These are phyloP conservation scores for Sanguinoderma infundibulare DNA, from an alignment of 1,284 basidiomycete genomes.

Conservation along the genomic window DNA sequence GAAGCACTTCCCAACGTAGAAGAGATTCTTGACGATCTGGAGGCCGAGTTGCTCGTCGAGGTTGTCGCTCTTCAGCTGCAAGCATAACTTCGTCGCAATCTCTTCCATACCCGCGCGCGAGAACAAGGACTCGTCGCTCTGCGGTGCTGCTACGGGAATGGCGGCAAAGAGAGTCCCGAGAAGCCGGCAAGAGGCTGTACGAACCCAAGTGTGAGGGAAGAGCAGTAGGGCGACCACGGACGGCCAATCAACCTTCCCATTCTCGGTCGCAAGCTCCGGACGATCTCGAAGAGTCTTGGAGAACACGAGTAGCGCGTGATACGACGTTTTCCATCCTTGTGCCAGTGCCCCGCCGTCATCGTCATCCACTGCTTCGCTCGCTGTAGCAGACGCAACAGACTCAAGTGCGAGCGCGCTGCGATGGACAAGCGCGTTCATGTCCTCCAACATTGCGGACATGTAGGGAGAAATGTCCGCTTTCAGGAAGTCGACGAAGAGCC, in stretches of 20 bases:
- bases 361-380: constrained; percentile 39
- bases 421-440: constrained; percentile 57
- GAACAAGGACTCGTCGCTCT: constrained; percentile 47
- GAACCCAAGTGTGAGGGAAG: constrained; percentile 96
- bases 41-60: constrained; percentile 80
- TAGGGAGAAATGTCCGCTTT: constrained; percentile 53
- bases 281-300: constrained; percentile 68
- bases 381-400: constrained; percentile 30
- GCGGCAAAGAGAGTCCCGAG: constrained; percentile 74
- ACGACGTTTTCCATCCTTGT: constrained; percentile 81
- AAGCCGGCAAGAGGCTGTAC: constrained; percentile 80
- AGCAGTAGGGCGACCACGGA: constrained; percentile 71
- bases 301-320: constrained; percentile 77
- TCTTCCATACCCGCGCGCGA: constrained; percentile 65
- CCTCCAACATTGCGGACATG: constrained; percentile 59
- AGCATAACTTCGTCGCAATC: constrained; percentile 76
- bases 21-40: constrained; percentile 94
- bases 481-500: constrained; percentile 75
- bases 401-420: constrained; percentile 48
- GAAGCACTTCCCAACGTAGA: constrained; percentile 90
- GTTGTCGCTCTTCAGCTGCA: constrained; percentile 84
- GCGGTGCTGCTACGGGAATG: constrained; percentile 46
- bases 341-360: constrained; percentile 51
- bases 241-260: constrained; percentile 63
- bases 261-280: constrained; percentile 48